phyloP scores from a whole-genome alignment of 2,329 filamentous ascomycete species.

The Hortaea sp. region DNA sequence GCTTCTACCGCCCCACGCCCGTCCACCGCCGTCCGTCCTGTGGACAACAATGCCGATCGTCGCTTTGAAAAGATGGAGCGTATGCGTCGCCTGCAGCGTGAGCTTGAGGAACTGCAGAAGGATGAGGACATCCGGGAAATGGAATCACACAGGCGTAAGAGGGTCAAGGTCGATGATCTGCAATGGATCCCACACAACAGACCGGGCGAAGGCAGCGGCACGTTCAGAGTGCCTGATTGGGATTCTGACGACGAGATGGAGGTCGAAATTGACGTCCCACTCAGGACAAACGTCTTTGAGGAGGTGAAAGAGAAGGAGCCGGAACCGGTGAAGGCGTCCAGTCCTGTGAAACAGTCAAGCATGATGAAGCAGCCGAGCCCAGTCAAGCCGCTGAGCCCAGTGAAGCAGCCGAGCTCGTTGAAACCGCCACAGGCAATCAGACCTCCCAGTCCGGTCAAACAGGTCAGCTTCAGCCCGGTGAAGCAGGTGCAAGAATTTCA shows the following conservation, averaged over 20 bases:
- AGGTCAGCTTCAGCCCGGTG: neutral
- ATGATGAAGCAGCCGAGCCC: neutral
- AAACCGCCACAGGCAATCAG: no score
- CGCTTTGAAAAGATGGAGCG: slow-evolving; percentile 17
- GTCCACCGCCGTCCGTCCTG: slow-evolving; percentile 5
- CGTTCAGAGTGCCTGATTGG: slow-evolving; percentile 21
- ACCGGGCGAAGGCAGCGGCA: slow-evolving; percentile 20
- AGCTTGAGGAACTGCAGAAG: slow-evolving; percentile 14
- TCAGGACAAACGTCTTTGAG: slow-evolving; percentile 15
- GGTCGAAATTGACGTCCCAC: slow-evolving; percentile 17
- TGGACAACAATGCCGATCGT: slow-evolving; percentile 18
- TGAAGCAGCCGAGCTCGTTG: neutral
- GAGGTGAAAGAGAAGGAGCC: neutral
- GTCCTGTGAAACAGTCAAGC: neutral
- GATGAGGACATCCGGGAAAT: slow-evolving; percentile 19
- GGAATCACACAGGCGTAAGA: slow-evolving; percentile 16
- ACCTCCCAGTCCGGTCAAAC: neutral
- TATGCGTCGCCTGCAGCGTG: slow-evolving; percentile 11
- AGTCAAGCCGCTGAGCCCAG: no score
- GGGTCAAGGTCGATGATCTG: slow-evolving; percentile 24
- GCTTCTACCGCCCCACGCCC: slow-evolving; percentile 2
- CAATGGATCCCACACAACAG: slow-evolving; percentile 20
- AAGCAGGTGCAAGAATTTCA: neutral
- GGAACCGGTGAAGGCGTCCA: neutral
- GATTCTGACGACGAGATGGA: slow-evolving; percentile 26